These are phyloP conservation scores for Ophiosphaerella korrae DNA, from an alignment of 2,329 filamentous ascomycete genomes.

Conservation along the genomic window DNA sequence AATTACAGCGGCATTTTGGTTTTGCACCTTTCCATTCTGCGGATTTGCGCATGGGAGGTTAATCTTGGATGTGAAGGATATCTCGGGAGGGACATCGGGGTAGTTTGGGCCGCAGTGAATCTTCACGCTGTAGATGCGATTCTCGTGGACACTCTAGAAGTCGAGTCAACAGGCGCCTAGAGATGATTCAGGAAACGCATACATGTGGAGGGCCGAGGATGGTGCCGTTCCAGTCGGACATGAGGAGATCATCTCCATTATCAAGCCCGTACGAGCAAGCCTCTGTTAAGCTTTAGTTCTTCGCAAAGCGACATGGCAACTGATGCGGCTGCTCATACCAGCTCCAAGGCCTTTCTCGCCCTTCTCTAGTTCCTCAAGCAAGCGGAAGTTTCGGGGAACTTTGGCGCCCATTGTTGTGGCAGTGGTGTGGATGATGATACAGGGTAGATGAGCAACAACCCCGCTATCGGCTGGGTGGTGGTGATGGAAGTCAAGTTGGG, in stretches of 20 bases:
- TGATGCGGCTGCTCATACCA: constrained; percentile 57
- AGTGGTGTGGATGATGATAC: constrained; percentile 16
- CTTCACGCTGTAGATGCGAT: constrained; percentile 97
- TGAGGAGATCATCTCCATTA: constrained; percentile 90
- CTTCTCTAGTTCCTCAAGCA: constrained; percentile 97
- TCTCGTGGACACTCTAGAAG: constrained; percentile 87
- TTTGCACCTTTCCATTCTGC: constrained; percentile 70
- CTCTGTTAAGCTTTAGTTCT: constrained; percentile 60
- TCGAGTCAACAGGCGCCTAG: constrained; percentile 7
- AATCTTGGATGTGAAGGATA: constrained; percentile 92
- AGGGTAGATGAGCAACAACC: constrained; percentile 33
- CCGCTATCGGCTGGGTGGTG: constrained; percentile 32
- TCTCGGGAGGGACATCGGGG: constrained; percentile 84
- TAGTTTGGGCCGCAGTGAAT: constrained; percentile 93
- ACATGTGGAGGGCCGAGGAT: constrained; percentile 97
- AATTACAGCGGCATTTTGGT: constrained; percentile 4
- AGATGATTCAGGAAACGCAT: constrained; percentile 46
- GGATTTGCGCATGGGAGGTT: constrained; percentile 94
- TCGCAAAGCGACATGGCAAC: constrained; percentile 3
- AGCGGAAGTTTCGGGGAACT: constrained; percentile 92
- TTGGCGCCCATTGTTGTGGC: constrained; percentile 65
- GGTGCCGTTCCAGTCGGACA: constrained; percentile 99
- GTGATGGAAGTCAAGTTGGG: constrained; percentile 3
- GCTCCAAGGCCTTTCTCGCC: constrained; percentile 96
- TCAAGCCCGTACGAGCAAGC: constrained; percentile 96